Evolutionary conservation across 352 stramenopile species (phyloP), one percentile per base, ranked within the genome.

Genomic region (Phytophthora pluvialis): DNA sequence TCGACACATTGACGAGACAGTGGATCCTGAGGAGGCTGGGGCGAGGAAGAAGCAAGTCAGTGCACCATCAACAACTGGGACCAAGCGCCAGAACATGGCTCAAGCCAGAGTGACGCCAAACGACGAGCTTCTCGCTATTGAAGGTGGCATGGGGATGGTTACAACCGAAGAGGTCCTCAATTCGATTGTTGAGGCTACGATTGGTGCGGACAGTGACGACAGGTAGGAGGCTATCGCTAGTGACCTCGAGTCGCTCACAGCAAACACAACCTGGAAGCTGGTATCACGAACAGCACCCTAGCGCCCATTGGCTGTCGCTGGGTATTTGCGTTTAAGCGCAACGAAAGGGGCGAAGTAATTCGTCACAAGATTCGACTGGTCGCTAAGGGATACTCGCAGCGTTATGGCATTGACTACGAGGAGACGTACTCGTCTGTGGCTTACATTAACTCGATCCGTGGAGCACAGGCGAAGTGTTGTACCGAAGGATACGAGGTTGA

Each of bases 261-360:
- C 35, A 7, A 67, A 50, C 40, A 54, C 49, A 31, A 67, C 49
- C 3, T 55, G 48, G 48, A 49, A 67, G 25, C 12, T 60, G 39
- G 40, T 65, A 25, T 39, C 36, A 28, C 35, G 25, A 50, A 25
- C 43, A 36, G 15, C 26, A 21, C 25, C 21, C 43, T 26, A 35
- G 43, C 43, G n/a, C n/a, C n/a, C n/a, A n/a, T n/a, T n/a, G n/a
- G n/a, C n/a, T n/a, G n/a, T n/a, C n/a, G n/a, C n/a, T n/a, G 43
- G 39, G 39, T 45, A 45, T 45, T 45, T n/a, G 39, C 39, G n/a
- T 11, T 45, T 15, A 45, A 45, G 39, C 39, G 4, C 4, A 16
- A 26, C n/a, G 39, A 45, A 16, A 4, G 18, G 39, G 39, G 39
- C 5, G 13, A 45, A 26, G 39, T 45, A 1, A 4, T 45, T 26